Conservation (phyloP, 345 rosid species). For the Trapa bicornis region DNA sequence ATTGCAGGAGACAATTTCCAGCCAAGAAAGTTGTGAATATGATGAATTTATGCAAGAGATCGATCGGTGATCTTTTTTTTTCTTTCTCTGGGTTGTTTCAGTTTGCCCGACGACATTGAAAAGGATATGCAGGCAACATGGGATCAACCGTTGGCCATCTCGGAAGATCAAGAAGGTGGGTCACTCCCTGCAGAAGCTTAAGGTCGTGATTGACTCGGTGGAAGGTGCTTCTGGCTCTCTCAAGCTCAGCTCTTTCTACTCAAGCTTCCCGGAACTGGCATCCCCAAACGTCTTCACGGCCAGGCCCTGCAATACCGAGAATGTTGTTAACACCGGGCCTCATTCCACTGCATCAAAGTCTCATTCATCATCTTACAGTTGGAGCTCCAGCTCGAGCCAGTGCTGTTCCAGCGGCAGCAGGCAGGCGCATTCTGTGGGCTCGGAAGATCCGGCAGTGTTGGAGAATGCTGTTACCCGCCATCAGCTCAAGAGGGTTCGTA, state of each 20-base stretch:
- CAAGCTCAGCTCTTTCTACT: constrained; percentile 55
- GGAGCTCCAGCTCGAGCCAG: constrained; percentile 71
- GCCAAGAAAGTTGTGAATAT: too few relatives aligned
- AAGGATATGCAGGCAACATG: constrained; percentile 87
- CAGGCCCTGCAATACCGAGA: constrained; percentile 13
- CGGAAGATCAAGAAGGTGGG: constrained; percentile 93
- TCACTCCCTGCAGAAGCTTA: constrained; percentile 73
- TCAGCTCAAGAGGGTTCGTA: constrained; percentile 26
- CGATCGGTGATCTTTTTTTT: too few relatives aligned
- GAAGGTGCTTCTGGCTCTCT: constrained; percentile 60
- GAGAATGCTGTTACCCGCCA: constrained; percentile 18
- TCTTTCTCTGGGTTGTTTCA: constrained; percentile 27
- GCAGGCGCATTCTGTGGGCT: constrained; percentile 20
- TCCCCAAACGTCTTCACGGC: constrained; percentile 34
- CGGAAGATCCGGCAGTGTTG: constrained; percentile 17
- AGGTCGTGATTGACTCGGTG: constrained; percentile 65
- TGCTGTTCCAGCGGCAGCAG: constrained; percentile 53
- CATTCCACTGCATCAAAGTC: constrained; percentile 32
- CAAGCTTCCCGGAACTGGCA: constrained; percentile 53
- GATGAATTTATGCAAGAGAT: too few relatives aligned
- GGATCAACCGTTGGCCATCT: constrained; percentile 91
- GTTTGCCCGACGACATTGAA: constrained; percentile 98
- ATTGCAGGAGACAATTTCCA: background rate
- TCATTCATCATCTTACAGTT: constrained; percentile 54
- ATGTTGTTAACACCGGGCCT: constrained; percentile 12